phyloP scores from a whole-genome alignment of 148 eudicot species.

The Vaccinium corymbosum region DNA sequence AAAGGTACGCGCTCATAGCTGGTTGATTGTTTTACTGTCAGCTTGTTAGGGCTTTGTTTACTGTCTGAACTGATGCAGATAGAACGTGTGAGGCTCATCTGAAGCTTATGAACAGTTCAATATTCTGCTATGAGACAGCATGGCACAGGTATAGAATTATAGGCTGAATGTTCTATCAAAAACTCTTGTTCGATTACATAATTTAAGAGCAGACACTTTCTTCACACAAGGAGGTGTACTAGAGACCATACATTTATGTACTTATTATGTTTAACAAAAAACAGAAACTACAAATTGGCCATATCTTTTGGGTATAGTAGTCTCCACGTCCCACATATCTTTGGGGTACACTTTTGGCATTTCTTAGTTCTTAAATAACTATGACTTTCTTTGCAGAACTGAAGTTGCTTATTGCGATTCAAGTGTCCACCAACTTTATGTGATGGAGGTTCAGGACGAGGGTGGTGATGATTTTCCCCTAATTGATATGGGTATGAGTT shows the following conservation, averaged over 20 bases:
- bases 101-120: conserved; percentile 86
- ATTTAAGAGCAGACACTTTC: too few species aligned
- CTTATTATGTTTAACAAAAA: too few species aligned
- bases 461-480: conserved; percentile 57
- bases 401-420: conserved; percentile 90
- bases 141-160: conserved; percentile 76
- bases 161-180: background rate
- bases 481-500: conserved; percentile 67
- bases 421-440: conserved; percentile 67
- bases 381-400: conserved; percentile 43
- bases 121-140: conserved; percentile 95
- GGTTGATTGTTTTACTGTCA: conserved; percentile 10
- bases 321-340: too few species aligned
- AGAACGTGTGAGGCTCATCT: conserved; percentile 56
- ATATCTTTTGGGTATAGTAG: too few species aligned
- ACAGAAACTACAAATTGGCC: too few species aligned
- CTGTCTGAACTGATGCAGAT: conserved; percentile 43
- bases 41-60: conserved; percentile 14
- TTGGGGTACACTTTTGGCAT: background rate
- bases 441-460: conserved; percentile 92
- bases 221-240: too few species aligned
- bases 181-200: too few species aligned
- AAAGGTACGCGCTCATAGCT: conserved; percentile 45
- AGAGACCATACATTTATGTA: too few species aligned
- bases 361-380: background rate